Conservation (phyloP, 192 early-diverging fungal genomes). For the Radiomyces spectabilis region DNA sequence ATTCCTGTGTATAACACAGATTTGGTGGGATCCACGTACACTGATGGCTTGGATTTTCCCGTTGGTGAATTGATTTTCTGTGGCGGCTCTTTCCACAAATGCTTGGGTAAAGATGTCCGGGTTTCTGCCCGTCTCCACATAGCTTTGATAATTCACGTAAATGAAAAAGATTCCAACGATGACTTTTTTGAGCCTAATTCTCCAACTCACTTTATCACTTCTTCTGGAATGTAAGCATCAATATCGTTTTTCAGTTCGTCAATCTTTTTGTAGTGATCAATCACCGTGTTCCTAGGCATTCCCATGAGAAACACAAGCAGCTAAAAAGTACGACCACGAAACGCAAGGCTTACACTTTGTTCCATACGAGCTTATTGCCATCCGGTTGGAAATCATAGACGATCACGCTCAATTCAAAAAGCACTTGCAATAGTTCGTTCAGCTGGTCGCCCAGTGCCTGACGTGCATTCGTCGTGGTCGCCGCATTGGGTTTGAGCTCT, state of each 20-base stretch:
- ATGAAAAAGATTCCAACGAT: not conserved
- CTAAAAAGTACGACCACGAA: no score
- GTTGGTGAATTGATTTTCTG: constrained; percentile 48
- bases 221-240: constrained; percentile 38
- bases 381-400: constrained; percentile 49
- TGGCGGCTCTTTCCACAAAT: constrained; percentile 41
- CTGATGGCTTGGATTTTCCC: constrained; percentile 44
- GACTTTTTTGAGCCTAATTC: no score
- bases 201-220: constrained; percentile 46
- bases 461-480: no score
- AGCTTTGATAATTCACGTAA: constrained; percentile 22
- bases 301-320: not conserved
- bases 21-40: no score
- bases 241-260: constrained; percentile 38
- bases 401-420: constrained; percentile 43
- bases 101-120: constrained; percentile 46
- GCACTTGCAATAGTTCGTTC: constrained; percentile 37
- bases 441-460: constrained; percentile 34
- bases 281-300: constrained; percentile 18
- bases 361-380: constrained; percentile 33
- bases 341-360: constrained; percentile 36
- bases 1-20: no score
- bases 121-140: constrained; percentile 41
- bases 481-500: no score
- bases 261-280: constrained; percentile 23